Evolutionary conservation across 176 grass and related monocot species (phyloP).

Genomic region (Microstegium vimineum): DNA sequence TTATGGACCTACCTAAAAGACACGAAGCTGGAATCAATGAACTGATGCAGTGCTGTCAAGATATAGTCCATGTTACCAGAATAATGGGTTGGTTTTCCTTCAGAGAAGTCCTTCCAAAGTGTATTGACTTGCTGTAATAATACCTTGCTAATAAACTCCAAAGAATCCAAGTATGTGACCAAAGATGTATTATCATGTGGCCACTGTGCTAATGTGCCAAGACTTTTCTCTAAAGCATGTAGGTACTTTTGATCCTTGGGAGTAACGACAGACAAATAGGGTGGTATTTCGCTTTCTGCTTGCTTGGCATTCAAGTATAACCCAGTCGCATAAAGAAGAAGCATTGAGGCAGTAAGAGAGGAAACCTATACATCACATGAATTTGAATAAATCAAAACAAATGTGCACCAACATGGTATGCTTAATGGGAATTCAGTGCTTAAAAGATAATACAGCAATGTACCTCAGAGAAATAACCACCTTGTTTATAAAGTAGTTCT

Average conservation of each 20-base stretch:
- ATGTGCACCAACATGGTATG: conserved; percentile 10
- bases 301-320: conserved; percentile 41
- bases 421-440: background rate
- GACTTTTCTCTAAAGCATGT: conserved; percentile 33
- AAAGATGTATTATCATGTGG: conserved; percentile 37
- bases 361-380: conserved; percentile 43
- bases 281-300: conserved; percentile 27
- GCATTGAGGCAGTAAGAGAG: conserved; percentile 39
- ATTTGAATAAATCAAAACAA: conserved; percentile 24
- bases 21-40: conserved; percentile 48
- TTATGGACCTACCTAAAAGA: conserved; percentile 48
- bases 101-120: conserved; percentile 52
- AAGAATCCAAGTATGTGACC: conserved; percentile 62
- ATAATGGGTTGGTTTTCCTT: conserved; percentile 33
- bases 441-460: conserved; percentile 31
- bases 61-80: conserved; percentile 33
- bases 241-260: conserved; percentile 29
- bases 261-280: conserved; percentile 27
- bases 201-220: conserved; percentile 31
- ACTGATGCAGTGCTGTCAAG: conserved; percentile 45
- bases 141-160: conserved; percentile 70
- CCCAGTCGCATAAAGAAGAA: conserved; percentile 65
- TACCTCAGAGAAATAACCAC: conserved; percentile 62
- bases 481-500: conserved; percentile 47
- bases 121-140: conserved; percentile 40